Conservation (phyloP, 176 grass and related monocot species). For the Neostapfia colusana region DNA sequence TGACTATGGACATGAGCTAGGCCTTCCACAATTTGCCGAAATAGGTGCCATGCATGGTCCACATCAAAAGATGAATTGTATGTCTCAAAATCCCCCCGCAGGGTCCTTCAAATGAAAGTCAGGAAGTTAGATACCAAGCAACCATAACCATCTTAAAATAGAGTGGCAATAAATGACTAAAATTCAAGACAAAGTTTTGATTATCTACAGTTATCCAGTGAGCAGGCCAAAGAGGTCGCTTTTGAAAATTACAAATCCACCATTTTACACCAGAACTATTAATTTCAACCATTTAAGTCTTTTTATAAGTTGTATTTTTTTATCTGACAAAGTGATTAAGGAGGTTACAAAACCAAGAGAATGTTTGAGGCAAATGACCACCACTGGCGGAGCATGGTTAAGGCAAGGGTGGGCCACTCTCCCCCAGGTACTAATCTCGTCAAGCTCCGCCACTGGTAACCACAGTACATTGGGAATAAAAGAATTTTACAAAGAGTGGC, state of each 20-base stretch:
- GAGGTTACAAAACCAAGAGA: constrained; percentile 4
- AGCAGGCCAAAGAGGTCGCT: constrained; percentile 11
- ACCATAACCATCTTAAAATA: background rate
- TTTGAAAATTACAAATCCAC: background rate
- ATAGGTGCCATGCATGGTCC: constrained; percentile 76
- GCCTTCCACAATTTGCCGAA: constrained; percentile 99
- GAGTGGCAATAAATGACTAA: constrained; percentile 10
- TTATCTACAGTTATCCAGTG: constrained; percentile 7
- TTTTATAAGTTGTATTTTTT: background rate
- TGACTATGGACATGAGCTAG: constrained; percentile 95
- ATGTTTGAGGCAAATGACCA: background rate
- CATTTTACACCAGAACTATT: background rate
- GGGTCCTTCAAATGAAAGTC: constrained; percentile 56
- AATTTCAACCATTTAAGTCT: background rate
- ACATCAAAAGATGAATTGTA: constrained; percentile 74
- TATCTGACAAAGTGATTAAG: background rate
- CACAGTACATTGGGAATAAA: background rate
- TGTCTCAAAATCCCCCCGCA: constrained; percentile 82
- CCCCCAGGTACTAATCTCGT: too few relatives aligned
- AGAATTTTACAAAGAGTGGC: background rate
- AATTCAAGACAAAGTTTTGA: background rate
- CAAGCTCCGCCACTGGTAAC: too few relatives aligned
- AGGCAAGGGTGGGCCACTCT: too few relatives aligned
- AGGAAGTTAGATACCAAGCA: constrained; percentile 15
- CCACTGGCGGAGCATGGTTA: too few relatives aligned